Base-by-base conservation (phyloP, 768 basidiomycete species). In the Mycena vulgaris region DNA sequence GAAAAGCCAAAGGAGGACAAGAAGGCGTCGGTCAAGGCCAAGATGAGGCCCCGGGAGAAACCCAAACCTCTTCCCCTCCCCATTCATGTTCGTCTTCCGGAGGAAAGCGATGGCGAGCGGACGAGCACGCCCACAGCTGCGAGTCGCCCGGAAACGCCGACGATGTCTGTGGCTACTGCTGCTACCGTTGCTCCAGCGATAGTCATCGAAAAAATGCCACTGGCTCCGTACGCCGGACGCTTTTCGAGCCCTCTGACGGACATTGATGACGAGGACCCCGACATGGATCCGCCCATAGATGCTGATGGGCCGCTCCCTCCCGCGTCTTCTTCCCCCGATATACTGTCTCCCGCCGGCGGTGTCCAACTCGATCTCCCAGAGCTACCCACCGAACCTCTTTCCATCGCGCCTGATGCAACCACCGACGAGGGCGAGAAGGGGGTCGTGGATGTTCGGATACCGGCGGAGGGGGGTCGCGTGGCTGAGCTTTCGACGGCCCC, bases 11-110 rank as follows among this genome's bases (percentile, higher is more conserved):
- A 62, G 42, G 45, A 61, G 47, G 69, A 70, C 16, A 71, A 72
- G 42, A 82, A 81, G 65, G 27, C 71, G 47, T 81, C 81, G 56
- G 67, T 80, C 73, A 84, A 81, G 78, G 74, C 76, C 39, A 82
- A 78, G 72, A 83, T 81, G 84, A 79, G 79, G 28, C 75, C 76
- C 21, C 75, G 78, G 66, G 77, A 81, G 66, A 75, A 77, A 27
- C 74, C 80, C 23, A 80, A 83, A 60, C 70, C 80, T 33, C 58
- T 72, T 13, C 76, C 78, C 28, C 63, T 75, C 19, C 72, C 80
- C 25, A 73, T 79, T 10, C 75, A 76, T 5, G 78, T 77, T 39
- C 79, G 81, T 17, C 79, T 82, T 33, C 76, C 65, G 11, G 63
- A 80, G 30, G 80, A 80, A 48, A 77, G 78, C 51, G 72, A 74